Conservation (phyloP, 2,329 filamentous ascomycete species). For the Colletotrichum agaves region DNA sequence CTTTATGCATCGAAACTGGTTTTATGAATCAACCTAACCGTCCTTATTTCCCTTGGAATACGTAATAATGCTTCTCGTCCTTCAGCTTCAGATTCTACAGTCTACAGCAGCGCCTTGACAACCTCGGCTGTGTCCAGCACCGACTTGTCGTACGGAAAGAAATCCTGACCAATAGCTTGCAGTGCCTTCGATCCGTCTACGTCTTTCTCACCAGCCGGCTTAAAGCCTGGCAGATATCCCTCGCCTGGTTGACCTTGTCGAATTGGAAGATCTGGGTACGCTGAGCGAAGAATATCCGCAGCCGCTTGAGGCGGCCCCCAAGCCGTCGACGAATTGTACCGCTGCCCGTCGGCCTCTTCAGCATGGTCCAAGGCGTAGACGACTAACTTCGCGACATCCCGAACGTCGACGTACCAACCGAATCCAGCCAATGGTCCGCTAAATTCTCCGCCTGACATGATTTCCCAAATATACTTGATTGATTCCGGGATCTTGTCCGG, state of each 20-base stretch:
- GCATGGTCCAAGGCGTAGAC: constrained; percentile 51
- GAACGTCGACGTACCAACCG: constrained; percentile 52
- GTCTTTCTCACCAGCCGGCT: background rate
- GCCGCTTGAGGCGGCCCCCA: constrained; percentile 49
- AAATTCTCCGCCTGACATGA: background rate
- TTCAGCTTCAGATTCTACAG: background rate
- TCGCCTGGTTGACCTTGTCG: constrained; percentile 49
- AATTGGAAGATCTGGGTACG: constrained; percentile 51
- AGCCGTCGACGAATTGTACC: constrained; percentile 50
- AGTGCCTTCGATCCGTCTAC: constrained; percentile 16
- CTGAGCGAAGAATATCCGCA: constrained; percentile 53
- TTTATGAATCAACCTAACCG: too few relatives aligned
- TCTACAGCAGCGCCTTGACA: background rate
- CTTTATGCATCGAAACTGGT: too few relatives aligned
- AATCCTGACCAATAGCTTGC: background rate
- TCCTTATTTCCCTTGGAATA: too few relatives aligned
- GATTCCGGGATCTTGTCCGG: constrained; percentile 6
- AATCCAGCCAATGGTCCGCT: background rate
- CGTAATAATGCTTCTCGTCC: too few relatives aligned
- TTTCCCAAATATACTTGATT: background rate
- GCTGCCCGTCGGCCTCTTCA: constrained; percentile 50
- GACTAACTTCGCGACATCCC: constrained; percentile 55
- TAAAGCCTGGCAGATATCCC: constrained; percentile 48
- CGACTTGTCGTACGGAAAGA: constrained; percentile 1
- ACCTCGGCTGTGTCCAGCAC: constrained; percentile 4